Percentiles rank a stretch among this genome's conserved stretches.
Conservation (phyloP, 805 yeast genomes). For the Yarrowia deformans region DNA sequence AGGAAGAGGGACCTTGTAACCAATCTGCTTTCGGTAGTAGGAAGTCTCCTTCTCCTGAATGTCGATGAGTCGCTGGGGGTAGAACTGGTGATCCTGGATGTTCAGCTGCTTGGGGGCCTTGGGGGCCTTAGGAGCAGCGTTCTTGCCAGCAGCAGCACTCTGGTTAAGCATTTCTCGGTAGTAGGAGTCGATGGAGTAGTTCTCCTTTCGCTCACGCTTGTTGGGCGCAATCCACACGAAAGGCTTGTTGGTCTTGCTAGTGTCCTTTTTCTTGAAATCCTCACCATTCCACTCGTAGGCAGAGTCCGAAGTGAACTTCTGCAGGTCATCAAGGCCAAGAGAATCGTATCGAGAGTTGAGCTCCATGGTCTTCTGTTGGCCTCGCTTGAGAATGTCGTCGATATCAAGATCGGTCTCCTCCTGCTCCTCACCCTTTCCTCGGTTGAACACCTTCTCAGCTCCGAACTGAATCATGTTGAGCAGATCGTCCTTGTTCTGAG, state of each 20-base stretch:
- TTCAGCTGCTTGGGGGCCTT: constrained; percentile 83
- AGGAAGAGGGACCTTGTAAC: constrained; percentile 64
- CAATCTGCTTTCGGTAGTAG: constrained; percentile 72
- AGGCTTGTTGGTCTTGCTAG: constrained; percentile 46
- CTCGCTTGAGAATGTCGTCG: constrained; percentile 78
- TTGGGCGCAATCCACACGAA: constrained; percentile 85
- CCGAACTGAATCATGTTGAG: constrained; percentile 97
- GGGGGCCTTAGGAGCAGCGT: constrained; percentile 60
- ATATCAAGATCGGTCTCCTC: constrained; percentile 59
- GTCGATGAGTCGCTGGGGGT: constrained; percentile 71
- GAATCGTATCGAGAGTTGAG: constrained; percentile 82
- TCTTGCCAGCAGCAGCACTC: constrained; percentile 56
- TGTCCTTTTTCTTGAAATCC: constrained; percentile 67
- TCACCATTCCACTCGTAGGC: constrained; percentile 98
- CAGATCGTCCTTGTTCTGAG: constrained; percentile 74
- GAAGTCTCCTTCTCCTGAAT: constrained; percentile 82
- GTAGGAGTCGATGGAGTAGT: constrained; percentile 87
- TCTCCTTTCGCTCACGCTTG: constrained; percentile 62
- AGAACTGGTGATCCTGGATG: constrained; percentile 88
- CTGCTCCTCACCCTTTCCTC: constrained; percentile 44
- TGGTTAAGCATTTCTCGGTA: constrained; percentile 81
- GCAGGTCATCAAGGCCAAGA: constrained; percentile 90
- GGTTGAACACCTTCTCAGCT: constrained; percentile 78
- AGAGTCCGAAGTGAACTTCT: constrained; percentile 83
- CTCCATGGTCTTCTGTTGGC: constrained; percentile 80